These are phyloP conservation scores for Albizia julibrissin DNA, from an alignment of 306 rosid genomes.

Conservation along the genomic window DNA sequence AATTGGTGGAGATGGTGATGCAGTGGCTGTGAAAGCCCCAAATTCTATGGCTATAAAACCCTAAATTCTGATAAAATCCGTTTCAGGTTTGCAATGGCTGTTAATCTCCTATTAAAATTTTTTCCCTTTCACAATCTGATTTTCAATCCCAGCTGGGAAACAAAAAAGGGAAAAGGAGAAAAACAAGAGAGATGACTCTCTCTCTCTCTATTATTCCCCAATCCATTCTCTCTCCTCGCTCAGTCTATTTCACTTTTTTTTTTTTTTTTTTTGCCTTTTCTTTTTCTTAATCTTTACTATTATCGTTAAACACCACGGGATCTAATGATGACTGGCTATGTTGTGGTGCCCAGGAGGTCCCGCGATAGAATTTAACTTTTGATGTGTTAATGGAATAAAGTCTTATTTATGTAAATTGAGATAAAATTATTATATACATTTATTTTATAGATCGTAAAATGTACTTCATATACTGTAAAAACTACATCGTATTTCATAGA, in stretches of 20 bases:
- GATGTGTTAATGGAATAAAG: too few species aligned
- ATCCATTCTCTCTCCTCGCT: not conserved
- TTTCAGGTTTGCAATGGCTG: slow-evolving; percentile 24
- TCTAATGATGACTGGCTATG: slow-evolving; percentile 2
- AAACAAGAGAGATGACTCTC: not conserved
- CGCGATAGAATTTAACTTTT: not conserved
- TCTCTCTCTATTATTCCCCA: not conserved
- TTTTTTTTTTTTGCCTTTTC: not conserved
- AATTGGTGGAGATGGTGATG: not conserved
- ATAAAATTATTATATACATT: too few species aligned
- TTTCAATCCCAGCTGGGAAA: slow-evolving; percentile 12
- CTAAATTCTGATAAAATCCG: slow-evolving; percentile 25
- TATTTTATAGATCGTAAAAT: too few species aligned
- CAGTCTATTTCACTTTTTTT: not conserved
- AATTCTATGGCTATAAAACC: slow-evolving; percentile 30
- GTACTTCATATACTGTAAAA: too few species aligned
- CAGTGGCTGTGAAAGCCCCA: slow-evolving; percentile 20
- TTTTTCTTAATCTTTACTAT: not conserved
- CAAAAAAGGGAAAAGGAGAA: not conserved
- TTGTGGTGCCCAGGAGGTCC: not conserved
- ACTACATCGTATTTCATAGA: too few species aligned
- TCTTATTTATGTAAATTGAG: too few species aligned
- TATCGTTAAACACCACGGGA: not conserved
- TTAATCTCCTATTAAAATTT: not conserved
- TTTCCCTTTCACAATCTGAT: not conserved